Evolutionary conservation across 441 rosid genomes (phyloP).

Genomic region (Geranium incanum): DNA sequence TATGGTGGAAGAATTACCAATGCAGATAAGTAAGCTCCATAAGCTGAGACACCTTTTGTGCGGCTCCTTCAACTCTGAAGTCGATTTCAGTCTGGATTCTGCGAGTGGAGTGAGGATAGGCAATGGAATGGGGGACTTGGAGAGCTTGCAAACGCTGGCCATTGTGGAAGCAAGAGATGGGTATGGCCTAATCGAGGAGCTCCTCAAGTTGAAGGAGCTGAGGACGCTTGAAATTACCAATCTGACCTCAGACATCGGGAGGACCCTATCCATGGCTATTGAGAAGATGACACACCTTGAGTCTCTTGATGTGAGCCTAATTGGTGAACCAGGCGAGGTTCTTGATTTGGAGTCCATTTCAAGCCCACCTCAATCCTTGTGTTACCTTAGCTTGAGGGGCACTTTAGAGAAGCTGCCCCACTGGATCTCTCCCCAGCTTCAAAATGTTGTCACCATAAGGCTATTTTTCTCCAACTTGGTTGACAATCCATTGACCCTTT

Average conservation of each 20-base stretch:
- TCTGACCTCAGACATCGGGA: slow-evolving; percentile 2
- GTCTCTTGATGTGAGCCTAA: neutral
- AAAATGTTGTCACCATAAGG: neutral
- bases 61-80: neutral
- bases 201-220: slow-evolving; percentile 10
- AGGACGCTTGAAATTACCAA: slow-evolving; percentile 12
- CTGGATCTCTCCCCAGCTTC: neutral
- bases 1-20: slow-evolving; percentile 12
- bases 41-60: slow-evolving; percentile 5
- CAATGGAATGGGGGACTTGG: slow-evolving; percentile 2
- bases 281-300: neutral
- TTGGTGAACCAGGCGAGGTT: neutral
- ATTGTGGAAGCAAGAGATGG: slow-evolving; percentile 5
- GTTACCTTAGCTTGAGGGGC: slow-evolving; percentile 12
- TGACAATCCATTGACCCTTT: neutral
- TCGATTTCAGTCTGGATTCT: neutral
- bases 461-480: neutral
- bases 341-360: slow-evolving; percentile 9
- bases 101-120: slow-evolving; percentile 3
- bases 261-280: neutral
- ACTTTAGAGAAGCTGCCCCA: neutral
- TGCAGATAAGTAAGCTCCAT: slow-evolving; percentile 3
- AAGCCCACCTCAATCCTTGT: slow-evolving; percentile 12
- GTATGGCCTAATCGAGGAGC: neutral
- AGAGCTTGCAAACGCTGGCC: slow-evolving; percentile 13